phyloP scores from a whole-genome alignment of 129 eudicot genomes.

The Calendula officinalis region DNA sequence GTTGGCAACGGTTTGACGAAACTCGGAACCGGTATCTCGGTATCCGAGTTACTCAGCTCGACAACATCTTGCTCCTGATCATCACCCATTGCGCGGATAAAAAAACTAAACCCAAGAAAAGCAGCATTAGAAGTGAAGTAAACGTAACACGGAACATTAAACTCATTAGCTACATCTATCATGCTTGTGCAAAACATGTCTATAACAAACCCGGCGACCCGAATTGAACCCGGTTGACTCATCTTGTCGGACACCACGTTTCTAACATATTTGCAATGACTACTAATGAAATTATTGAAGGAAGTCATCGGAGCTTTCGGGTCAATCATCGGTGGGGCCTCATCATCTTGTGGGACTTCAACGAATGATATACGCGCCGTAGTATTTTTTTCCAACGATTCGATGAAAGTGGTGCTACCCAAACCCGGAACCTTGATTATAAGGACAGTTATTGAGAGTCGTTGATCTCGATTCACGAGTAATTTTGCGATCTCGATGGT shows the following conservation, averaged over 20 bases:
- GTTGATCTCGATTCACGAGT: conserved; percentile 29
- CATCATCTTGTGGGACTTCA: conserved; percentile 32
- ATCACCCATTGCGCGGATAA: conserved; percentile 16
- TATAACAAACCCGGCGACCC: conserved; percentile 28
- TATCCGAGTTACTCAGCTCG: conserved; percentile 15
- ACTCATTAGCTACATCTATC: conserved; percentile 39
- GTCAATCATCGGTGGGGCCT: neutral
- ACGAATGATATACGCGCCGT: conserved; percentile 16
- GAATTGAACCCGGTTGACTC: conserved; percentile 14
- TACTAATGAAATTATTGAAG: conserved; percentile 17
- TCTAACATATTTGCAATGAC: conserved; percentile 29
- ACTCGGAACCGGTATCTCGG: conserved; percentile 20
- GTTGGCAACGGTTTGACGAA: conserved; percentile 33
- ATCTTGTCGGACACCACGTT: conserved; percentile 15
- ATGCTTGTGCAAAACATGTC: conserved; percentile 41
- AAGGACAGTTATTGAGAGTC: conserved; percentile 32
- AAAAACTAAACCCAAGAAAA: conserved; percentile 17
- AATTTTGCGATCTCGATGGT: conserved; percentile 47
- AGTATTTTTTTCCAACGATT: conserved; percentile 9
- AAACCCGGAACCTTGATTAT: conserved; percentile 30
- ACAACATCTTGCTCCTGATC: conserved; percentile 18
- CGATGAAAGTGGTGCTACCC: conserved; percentile 24
- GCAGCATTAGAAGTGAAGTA: conserved; percentile 25
- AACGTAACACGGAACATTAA: conserved; percentile 10
- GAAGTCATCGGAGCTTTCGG: conserved; percentile 3